phyloP scores from a whole-genome alignment of 768 basidiomycete genomes.

The Plicaturopsis crispa region DNA sequence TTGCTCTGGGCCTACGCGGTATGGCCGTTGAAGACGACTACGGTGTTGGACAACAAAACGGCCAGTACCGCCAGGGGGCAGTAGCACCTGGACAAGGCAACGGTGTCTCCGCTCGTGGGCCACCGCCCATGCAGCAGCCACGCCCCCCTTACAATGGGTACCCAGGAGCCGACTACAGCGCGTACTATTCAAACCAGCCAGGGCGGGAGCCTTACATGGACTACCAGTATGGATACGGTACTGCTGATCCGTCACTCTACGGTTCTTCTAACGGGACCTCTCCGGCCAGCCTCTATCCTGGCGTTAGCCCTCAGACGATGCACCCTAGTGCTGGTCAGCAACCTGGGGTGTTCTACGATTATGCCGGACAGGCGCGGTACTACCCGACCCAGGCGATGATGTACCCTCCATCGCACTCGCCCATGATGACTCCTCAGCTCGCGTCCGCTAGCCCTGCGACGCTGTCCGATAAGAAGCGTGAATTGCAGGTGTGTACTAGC shows the following conservation, averaged over 20 bases:
- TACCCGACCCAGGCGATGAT: conserved; percentile 54
- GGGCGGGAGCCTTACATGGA: conserved; percentile 45
- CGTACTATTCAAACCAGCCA: conserved; percentile 48
- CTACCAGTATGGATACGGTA: conserved; percentile 48
- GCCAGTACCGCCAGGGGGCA: conserved; percentile 30
- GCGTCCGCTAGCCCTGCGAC: conserved; percentile 29
- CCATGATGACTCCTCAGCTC: conserved; percentile 45
- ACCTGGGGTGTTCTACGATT: conserved; percentile 54
- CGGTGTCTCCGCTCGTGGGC: conserved; percentile 26
- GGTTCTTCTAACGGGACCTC: conserved; percentile 34
- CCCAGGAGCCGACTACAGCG: conserved; percentile 48
- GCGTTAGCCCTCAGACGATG: conserved; percentile 31
- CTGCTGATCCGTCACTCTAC: conserved; percentile 45
- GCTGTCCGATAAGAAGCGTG: conserved; percentile 48
- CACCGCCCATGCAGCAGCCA: conserved; percentile 33
- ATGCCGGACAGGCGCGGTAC: conserved; percentile 39
- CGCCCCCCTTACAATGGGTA: conserved; percentile 42
- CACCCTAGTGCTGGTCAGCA: conserved; percentile 42
- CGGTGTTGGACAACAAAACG: conserved; percentile 26
- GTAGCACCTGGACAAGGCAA: conserved; percentile 18
- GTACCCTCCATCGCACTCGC: conserved; percentile 48
- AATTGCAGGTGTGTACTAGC: conserved; percentile 38
- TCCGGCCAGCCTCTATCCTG: conserved; percentile 41
- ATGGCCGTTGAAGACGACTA: conserved; percentile 54
- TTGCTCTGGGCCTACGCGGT: conserved; percentile 51